Evolutionary conservation across 352 stramenopile species (phyloP), one percentile per base, ranked within the genome.

Genomic region (Pythium graminicola): DNA sequence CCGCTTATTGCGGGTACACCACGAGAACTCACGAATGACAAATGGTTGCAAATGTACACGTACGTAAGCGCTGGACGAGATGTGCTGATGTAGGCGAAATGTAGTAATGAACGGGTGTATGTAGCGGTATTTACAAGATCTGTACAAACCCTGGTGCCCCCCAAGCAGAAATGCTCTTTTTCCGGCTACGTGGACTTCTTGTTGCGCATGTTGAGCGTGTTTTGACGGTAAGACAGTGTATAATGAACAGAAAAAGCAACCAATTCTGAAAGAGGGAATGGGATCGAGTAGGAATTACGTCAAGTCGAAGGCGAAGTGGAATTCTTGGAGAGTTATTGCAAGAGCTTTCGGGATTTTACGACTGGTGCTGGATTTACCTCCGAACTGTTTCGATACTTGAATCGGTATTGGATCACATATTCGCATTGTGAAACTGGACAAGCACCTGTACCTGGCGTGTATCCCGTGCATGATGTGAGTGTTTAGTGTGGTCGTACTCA

Each of bases 1-100:
- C 87, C 81, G 60, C 62, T 94, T 13, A 64, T 94, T 7, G 89
- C 76, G 23, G 83, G 81, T 2, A 53, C 58, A 20, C 79, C 75
- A 27, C 70, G 87, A 56, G 75, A 71, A 23, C 65, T 94, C 24
- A 83, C 75, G 24, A 84, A 89, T 48, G 77, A 90, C 14, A 89
- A 86, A 43, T 94, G 83, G 83, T 73, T 92, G 28, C 72, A 84
- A 24, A 89, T 94, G 72, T 92, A 91, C 62, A 89, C 76, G 81
- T 91, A 86, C 55, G 81, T 62, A 6, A n/a, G n/a, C n/a, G n/a
- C n/a, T n/a, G n/a, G n/a, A n/a, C n/a, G n/a, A n/a, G n/a, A n/a
- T n/a, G n/a, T n/a, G n/a, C n/a, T n/a, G n/a, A n/a, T n/a, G n/a
- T n/a, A n/a, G n/a, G n/a, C n/a, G n/a, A n/a, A n/a, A n/a, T n/a